Conservation (phyloP, 768 basidiomycete genomes). For the Mycena vitilis region DNA sequence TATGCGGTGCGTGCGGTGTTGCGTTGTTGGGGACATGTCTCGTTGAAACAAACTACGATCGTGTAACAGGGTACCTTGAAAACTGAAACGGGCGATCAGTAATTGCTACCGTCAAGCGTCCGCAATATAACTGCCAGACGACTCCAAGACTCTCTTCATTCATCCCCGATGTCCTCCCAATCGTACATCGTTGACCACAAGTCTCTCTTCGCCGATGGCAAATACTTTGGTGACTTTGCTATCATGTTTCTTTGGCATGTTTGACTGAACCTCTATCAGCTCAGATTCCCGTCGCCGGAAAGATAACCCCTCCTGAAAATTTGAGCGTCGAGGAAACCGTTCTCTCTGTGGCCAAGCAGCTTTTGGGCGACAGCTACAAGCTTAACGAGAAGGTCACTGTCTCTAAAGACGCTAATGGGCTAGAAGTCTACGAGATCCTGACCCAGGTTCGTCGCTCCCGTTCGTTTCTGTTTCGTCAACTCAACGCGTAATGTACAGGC, state of each 20-base stretch:
- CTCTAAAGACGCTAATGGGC: constrained; percentile 17
- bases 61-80: no score
- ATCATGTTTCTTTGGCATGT: not conserved
- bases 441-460: constrained; percentile 21
- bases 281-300: constrained; percentile 18
- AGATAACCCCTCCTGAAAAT: constrained; percentile 30
- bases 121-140: no score
- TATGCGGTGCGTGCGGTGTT: no score
- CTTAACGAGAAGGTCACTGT: constrained; percentile 19
- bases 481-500: constrained; percentile 11
- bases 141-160: no score
- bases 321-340: constrained; percentile 22
- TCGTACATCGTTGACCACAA: constrained; percentile 12
- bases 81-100: no score
- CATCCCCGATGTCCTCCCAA: no score
- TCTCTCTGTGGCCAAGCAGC: constrained; percentile 28
- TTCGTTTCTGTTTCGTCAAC: not conserved
- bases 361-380: constrained; percentile 29
- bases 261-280: constrained; percentile 16
- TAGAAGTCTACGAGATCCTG: constrained; percentile 31
- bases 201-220: constrained; percentile 25
- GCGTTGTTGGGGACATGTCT: no score
- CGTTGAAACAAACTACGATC: no score
- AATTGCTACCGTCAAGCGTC: no score
- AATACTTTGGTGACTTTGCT: constrained; percentile 30